Evolutionary conservation across 1,284 basidiomycete genomes (phyloP).

Genomic region (Ceratobasidium sp.): DNA sequence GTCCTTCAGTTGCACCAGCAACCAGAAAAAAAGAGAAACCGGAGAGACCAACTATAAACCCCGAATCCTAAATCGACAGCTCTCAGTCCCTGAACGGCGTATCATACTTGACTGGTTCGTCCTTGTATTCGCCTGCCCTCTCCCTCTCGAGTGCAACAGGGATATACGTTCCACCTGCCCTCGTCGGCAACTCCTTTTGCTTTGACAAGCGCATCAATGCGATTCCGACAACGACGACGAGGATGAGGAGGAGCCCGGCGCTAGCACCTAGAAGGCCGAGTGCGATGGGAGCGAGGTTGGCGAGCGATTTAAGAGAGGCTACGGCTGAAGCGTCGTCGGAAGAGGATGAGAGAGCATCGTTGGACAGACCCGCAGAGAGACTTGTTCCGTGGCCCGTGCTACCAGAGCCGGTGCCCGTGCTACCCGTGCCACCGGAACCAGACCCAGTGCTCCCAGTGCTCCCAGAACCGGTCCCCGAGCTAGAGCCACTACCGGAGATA

Average conservation of each 20-base stretch:
- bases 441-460: no score
- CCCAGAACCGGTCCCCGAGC: background rate
- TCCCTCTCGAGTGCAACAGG: constrained; percentile 19
- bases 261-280: background rate
- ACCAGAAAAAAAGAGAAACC: no score
- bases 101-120: constrained; percentile 31
- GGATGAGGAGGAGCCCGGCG: constrained; percentile 17
- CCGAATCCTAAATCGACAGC: background rate
- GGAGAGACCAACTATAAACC: no score
- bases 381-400: no score
- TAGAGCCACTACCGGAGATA: background rate
- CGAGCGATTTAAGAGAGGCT: background rate
- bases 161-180: background rate
- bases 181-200: background rate
- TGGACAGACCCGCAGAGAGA: background rate
- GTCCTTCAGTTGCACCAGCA: no score
- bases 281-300: constrained; percentile 15
- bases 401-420: background rate
- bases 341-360: background rate
- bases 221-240: background rate
- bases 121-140: constrained; percentile 20
- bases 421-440: no score
- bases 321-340: background rate
- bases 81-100: constrained; percentile 27
- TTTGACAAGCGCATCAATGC: constrained; percentile 3